Base-by-base conservation (phyloP, 1,284 basidiomycete species). In the Tilletiaria anomala region DNA sequence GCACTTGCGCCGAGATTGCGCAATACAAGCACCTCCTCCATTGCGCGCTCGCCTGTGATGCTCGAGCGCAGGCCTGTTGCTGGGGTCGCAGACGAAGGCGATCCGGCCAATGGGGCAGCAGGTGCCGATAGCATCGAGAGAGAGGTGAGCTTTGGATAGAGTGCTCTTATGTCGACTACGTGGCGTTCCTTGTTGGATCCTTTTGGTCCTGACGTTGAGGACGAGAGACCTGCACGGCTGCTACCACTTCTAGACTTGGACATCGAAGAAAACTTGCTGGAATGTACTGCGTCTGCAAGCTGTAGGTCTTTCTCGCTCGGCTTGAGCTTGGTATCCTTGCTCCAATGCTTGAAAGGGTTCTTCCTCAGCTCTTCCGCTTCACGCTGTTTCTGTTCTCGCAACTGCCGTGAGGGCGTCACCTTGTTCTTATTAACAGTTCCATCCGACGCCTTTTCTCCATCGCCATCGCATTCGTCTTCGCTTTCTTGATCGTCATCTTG, bases 391-490 rank as follows among this genome's bases (percentile, higher is more conserved):
- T n/a, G n/a, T n/a, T n/a, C n/a, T n/a, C 48, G 19, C 29, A 39
- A 45, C 3, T 31, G 43, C 8, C 44, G 40, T 16, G 49, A 44
- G 18, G 51, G 48, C 3, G 44, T 37, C 19, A 44, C 36, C 35
- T 48, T 52, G 14, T 1, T 37, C n/a, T n/a, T n/a, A n/a, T n/a
- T n/a, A n/a, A n/a, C n/a, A n/a, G n/a, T n/a, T n/a, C n/a, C n/a
- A n/a, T n/a, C n/a, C 46, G 10, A 32, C 21, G 47, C 14, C 3
- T 39, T 40, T 14, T 48, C 24, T 31, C 54, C 61, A 12, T 53
- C 61, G 15, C 61, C 62, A 10, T 60, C 61, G 12, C 53, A 58
- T 4, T 72, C 71, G 10, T 29, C 26, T 26, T 39, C 24, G 5
- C 31, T 32, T 10, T 45, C 48, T 33, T 52, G 53, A 23, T 61